Percentiles rank a stretch among this genome's conserved stretches.
Evolutionary conservation across 352 stramenopile species (phyloP).

Genomic region (Peronospora belbahrii): DNA sequence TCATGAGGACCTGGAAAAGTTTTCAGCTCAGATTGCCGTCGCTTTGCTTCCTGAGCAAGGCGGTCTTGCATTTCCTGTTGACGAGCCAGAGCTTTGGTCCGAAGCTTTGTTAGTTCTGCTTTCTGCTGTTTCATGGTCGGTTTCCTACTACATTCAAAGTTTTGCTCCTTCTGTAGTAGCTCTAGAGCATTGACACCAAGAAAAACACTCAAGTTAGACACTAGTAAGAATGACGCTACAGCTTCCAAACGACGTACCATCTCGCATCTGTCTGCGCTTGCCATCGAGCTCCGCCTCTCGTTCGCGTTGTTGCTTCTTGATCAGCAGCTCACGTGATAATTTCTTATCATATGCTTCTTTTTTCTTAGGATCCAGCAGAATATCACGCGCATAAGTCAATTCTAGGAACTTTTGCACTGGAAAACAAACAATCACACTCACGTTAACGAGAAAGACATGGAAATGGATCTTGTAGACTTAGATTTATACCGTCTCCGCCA

Average conservation of each 20-base stretch:
- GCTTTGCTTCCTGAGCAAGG: constrained; percentile 34
- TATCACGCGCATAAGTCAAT: constrained; percentile 67
- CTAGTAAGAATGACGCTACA: too few species aligned
- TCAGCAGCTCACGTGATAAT: constrained; percentile 50
- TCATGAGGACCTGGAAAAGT: constrained; percentile 13
- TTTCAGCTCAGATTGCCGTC: constrained; percentile 31
- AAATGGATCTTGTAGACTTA: background rate
- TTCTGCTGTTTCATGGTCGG: constrained; percentile 23
- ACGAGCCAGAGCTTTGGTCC: constrained; percentile 45
- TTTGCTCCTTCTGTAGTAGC: constrained; percentile 51
- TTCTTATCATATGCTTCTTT: constrained; percentile 82
- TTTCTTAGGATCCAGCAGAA: constrained; percentile 68
- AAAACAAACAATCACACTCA: background rate
- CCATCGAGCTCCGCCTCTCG: constrained; percentile 47
- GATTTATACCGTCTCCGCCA: constrained; percentile 65
- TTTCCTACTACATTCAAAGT: constrained; percentile 33
- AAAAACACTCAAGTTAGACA: too few species aligned
- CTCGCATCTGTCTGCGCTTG: constrained; percentile 54
- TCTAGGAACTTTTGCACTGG: constrained; percentile 79
- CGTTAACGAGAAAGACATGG: constrained; percentile 4
- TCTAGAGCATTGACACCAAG: constrained; percentile 29
- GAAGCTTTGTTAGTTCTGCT: constrained; percentile 43
- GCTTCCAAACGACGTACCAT: constrained; percentile 26
- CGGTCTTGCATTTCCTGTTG: constrained; percentile 49
- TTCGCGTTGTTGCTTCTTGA: constrained; percentile 60